Evolutionary conservation across 768 basidiomycete genomes (phyloP).

Genomic region (Phallus indusiatus): DNA sequence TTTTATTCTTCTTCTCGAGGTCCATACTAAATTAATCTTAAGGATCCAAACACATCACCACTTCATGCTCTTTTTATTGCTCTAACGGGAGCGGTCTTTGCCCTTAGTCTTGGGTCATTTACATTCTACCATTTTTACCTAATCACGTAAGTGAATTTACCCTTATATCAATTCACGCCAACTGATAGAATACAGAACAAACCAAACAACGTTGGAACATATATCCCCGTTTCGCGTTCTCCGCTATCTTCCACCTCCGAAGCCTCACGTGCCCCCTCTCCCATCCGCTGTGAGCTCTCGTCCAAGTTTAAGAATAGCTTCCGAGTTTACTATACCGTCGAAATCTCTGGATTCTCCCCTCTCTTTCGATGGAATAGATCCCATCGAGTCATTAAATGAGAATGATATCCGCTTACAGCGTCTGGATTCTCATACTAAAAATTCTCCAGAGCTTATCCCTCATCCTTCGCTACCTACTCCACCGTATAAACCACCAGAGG

Average conservation of each 20-base stretch:
- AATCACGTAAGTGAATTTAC: slow-evolving; percentile 43
- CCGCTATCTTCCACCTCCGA: slow-evolving; percentile 50
- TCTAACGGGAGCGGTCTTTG: slow-evolving; percentile 48
- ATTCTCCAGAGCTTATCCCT: background rate
- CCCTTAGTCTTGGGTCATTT: slow-evolving; percentile 67
- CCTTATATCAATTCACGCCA: background rate
- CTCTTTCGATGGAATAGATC: slow-evolving; percentile 7
- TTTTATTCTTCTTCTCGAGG: background rate
- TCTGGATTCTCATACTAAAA: background rate
- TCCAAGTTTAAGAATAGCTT: slow-evolving; percentile 16
- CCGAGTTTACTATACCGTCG: slow-evolving; percentile 16
- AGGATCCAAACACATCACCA: slow-evolving; percentile 53
- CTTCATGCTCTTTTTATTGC: slow-evolving; percentile 61
- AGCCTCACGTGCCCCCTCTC: background rate
- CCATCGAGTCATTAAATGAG: too few species aligned
- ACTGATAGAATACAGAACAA: slow-evolving; percentile 41
- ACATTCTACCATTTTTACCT: slow-evolving; percentile 69
- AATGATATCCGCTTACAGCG: slow-evolving; percentile 1
- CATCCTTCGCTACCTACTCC: background rate
- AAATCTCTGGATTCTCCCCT: slow-evolving; percentile 34
- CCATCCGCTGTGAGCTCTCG: slow-evolving; percentile 1
- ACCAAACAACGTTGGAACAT: slow-evolving; percentile 78
- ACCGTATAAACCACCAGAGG: slow-evolving; percentile 44
- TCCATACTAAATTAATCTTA: slow-evolving; percentile 9
- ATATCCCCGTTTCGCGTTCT: slow-evolving; percentile 68